Evolutionary conservation across 2,329 filamentous ascomycete genomes (phyloP).

Genomic region (Arthrinium puccinioides): DNA sequence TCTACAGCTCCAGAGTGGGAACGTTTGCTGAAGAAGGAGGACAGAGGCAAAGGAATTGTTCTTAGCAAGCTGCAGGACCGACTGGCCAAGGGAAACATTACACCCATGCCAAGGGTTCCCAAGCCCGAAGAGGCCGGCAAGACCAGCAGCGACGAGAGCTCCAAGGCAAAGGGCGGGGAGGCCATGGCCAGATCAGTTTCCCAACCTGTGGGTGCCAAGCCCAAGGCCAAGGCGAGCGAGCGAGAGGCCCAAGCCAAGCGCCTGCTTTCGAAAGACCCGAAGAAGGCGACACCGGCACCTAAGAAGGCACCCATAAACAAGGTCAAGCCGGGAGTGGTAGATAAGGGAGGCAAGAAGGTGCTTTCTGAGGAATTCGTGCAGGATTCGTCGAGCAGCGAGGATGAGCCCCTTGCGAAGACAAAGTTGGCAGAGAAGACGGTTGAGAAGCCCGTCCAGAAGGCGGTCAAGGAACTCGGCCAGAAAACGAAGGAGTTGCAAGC

Average conservation of each 20-base stretch:
- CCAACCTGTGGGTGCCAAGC: conserved; percentile 40
- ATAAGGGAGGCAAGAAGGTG: conserved; percentile 34
- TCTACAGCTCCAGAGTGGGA: conserved; percentile 54
- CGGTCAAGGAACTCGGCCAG: conserved; percentile 7
- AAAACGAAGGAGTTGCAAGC: conserved; percentile 18
- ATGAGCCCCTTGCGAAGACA: conserved; percentile 34
- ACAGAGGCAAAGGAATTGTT: conserved; percentile 52
- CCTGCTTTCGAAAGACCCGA: conserved; percentile 35
- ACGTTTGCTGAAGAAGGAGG: conserved; percentile 47
- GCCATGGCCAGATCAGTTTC: conserved; percentile 43
- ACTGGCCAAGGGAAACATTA: conserved; percentile 44
- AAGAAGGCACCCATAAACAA: conserved; percentile 39
- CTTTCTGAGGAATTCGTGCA: conserved; percentile 50
- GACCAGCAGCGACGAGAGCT: conserved; percentile 28
- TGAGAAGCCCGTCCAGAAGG: conserved; percentile 10
- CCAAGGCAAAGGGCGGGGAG: conserved; percentile 31
- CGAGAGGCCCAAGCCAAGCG: conserved; percentile 51
- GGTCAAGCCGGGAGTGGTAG: conserved; percentile 24
- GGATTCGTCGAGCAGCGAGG: conserved; percentile 48
- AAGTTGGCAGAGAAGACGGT: conserved; percentile 18
- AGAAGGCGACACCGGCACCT: conserved; percentile 26
- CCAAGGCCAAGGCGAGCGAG: conserved; percentile 46
- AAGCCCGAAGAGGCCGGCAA: conserved; percentile 38
- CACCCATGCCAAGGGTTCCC: conserved; percentile 34
- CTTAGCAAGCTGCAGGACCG: conserved; percentile 55